Evolutionary conservation across 768 basidiomycete genomes (phyloP).

Genomic region (Crucibulum laeve): DNA sequence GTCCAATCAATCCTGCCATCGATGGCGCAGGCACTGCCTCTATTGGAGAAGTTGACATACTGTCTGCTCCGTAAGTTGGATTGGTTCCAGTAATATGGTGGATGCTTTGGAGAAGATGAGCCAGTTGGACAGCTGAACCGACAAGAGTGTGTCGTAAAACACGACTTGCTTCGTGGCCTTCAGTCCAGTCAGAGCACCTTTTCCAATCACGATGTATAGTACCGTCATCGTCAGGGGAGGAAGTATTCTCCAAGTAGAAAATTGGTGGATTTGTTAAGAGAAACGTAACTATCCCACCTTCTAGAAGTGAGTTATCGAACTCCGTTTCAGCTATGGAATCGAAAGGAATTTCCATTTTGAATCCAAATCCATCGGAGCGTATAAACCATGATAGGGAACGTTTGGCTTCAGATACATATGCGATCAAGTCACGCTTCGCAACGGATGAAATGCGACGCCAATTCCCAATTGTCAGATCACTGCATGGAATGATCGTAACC

Average conservation of each 20-base stretch:
- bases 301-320: conserved; percentile 50
- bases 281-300: conserved; percentile 58
- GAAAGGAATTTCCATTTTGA: conserved; percentile 85
- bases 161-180: conserved; percentile 61
- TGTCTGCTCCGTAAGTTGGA: too few species aligned
- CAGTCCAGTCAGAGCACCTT: conserved; percentile 72
- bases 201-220: conserved; percentile 48
- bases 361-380: conserved; percentile 63
- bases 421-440: conserved; percentile 62
- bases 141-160: conserved; percentile 62
- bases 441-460: conserved; percentile 70
- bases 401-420: conserved; percentile 67
- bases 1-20: too few species aligned
- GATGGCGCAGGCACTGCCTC: too few species aligned
- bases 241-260: conserved; percentile 60
- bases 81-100: conserved; percentile 3
- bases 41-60: too few species aligned
- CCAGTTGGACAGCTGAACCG: conserved; percentile 59
- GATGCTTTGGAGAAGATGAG: conserved; percentile 49
- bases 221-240: conserved; percentile 23
- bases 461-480: conserved; percentile 67
- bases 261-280: conserved; percentile 60
- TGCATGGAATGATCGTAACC: conserved; percentile 73
- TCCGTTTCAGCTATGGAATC: conserved; percentile 53
- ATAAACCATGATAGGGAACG: conserved; percentile 78